These are phyloP conservation scores for Pythium phragmitis DNA, from an alignment of 352 stramenopile species.

Conservation along the genomic window DNA sequence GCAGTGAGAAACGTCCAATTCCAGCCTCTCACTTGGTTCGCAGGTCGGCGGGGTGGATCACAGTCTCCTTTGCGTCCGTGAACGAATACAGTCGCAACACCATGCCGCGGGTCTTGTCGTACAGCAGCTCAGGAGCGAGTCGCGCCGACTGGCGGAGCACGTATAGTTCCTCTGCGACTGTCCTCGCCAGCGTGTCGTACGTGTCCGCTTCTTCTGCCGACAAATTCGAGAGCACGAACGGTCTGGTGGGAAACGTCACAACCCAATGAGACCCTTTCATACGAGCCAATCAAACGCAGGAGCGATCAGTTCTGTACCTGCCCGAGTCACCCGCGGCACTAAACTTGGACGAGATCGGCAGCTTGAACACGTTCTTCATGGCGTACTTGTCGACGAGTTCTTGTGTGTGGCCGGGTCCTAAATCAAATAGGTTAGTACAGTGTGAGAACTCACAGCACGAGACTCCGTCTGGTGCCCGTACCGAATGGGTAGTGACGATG, in stretches of 20 bases:
- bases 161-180: conserved; percentile 76
- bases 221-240: conserved; percentile 73
- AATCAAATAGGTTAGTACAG: background rate
- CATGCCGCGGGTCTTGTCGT: conserved; percentile 77
- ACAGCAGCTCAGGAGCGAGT: conserved; percentile 73
- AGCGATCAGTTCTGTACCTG: conserved; percentile 32
- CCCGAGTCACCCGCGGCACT: conserved; percentile 73
- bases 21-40: conserved; percentile 47
- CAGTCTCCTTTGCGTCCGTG: conserved; percentile 67
- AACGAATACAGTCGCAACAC: conserved; percentile 75
- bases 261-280: background rate
- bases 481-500: conserved; percentile 87
- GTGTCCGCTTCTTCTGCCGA: conserved; percentile 62
- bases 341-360: conserved; percentile 78
- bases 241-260: conserved; percentile 35
- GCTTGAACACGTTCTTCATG: conserved; percentile 85
- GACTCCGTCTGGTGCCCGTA: conserved; percentile 15
- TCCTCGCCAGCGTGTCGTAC: conserved; percentile 68
- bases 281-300: background rate
- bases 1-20: background rate
- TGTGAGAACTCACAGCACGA: background rate
- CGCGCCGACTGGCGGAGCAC: conserved; percentile 72
- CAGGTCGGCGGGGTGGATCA: conserved; percentile 74
- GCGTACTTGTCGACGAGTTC: conserved; percentile 78
- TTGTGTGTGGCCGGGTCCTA: conserved; percentile 70